Percentiles rank a stretch among this genome's conserved stretches.
Evolutionary conservation across 164 flowering plant species (phyloP).

Genomic region (Aristolochia fimbriata): DNA sequence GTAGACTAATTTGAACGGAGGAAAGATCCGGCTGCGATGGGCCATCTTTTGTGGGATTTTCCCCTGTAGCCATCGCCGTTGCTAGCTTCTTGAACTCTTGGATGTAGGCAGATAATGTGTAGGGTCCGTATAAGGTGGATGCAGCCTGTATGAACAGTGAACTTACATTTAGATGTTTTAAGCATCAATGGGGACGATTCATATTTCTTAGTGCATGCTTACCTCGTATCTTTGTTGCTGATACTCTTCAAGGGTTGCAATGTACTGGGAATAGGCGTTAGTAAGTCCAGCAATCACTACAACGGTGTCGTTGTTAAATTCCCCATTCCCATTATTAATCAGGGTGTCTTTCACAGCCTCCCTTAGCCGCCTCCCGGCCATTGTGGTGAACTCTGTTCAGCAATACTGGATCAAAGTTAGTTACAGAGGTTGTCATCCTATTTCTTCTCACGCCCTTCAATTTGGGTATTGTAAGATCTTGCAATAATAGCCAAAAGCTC

Average conservation of each 20-base stretch:
- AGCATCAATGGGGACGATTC: too few species aligned
- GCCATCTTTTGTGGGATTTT: constrained; percentile 4
- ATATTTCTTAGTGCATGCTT: too few species aligned
- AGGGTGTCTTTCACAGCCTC: constrained; percentile 50
- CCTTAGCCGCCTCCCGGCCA: constrained; percentile 58
- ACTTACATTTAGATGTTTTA: too few species aligned
- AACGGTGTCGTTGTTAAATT: constrained; percentile 28
- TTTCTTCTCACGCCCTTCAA: not conserved
- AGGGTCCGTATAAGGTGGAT: constrained; percentile 57
- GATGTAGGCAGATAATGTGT: constrained; percentile 48
- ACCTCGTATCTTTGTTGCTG: constrained; percentile 56
- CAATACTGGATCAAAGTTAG: not conserved
- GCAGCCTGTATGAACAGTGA: constrained; percentile 31
- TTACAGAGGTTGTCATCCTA: not conserved
- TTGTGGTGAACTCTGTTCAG: constrained; percentile 50
- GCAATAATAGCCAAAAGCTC: not conserved
- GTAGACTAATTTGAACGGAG: constrained; percentile 18
- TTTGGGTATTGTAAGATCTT: not conserved
- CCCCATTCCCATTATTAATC: constrained; percentile 29
- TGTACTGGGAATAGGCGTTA: constrained; percentile 53
- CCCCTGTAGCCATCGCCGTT: constrained; percentile 35
- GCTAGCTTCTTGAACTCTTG: constrained; percentile 53
- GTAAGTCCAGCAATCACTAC: constrained; percentile 62
- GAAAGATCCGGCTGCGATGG: constrained; percentile 51
- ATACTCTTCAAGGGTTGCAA: constrained; percentile 54